Evolutionary conservation across 2,329 filamentous ascomycete genomes (phyloP), one percentile per base, ranked within the genome.

Genomic region (Erysiphe pulchra): DNA sequence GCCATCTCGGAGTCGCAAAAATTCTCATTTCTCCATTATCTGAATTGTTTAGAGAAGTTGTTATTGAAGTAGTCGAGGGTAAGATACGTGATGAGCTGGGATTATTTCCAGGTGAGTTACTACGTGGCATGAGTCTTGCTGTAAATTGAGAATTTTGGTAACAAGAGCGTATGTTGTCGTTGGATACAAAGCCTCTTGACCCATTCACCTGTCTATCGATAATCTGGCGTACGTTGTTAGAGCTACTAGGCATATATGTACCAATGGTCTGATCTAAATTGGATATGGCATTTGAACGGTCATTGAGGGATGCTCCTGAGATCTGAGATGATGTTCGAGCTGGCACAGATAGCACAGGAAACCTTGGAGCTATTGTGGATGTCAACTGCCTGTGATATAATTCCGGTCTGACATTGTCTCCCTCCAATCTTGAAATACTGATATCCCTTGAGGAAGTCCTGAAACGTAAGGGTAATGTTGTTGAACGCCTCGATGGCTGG

Each of bases 1-100:
- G 86, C 87, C 87, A 95, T 47, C 68, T 68, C 1, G 86, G 85
- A 37, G 85, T 62, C 16, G 70, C 62, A 50, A 80, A 63, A 17
- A 69, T 65, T 39, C 52, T 56, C 37, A 37, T 50, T 42, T 47
- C 44, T 34, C 31, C 28, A 32, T n/a, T 42, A n/a, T 34, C 28
- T 24, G 14, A 30, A 16, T 45, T 46, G 14, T 14, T 16, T 44
- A 31, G 42, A 36, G 43, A 16, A 18, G 44, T 31, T 20, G 17
- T 14, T 18, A 16, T 20, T 33, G 42, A 18, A 34, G 8, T 44
- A 11, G 28, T 24, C n/a, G 40, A 1, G 3, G 7, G 24, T 28
- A 28, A 28, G 1, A 42, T 16, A 24, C 24, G 10, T 30, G 13
- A 42, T 24, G 16, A 30, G 24, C 9, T 28, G 20, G 14, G 14